phyloP scores from a whole-genome alignment of 352 stramenopile genomes.

The Phytophthora europaea region DNA sequence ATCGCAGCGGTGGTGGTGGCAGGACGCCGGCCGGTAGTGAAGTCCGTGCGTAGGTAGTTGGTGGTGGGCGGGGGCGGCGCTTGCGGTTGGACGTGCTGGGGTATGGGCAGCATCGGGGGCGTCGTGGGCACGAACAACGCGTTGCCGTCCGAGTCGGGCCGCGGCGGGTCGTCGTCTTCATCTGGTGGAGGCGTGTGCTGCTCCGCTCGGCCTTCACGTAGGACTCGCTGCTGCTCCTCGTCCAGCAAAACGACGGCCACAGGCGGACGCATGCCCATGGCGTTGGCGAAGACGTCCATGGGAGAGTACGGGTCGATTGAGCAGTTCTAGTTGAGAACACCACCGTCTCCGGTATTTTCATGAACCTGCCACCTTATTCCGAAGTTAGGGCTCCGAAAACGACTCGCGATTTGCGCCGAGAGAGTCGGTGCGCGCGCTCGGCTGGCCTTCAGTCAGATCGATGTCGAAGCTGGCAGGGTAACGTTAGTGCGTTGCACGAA shows the following conservation, averaged over 20 bases:
- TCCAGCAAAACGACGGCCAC: constrained; percentile 57
- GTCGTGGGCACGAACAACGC: constrained; percentile 42
- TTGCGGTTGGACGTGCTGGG: constrained; percentile 22
- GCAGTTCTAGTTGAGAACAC: neutral
- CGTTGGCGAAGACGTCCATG: constrained; percentile 32
- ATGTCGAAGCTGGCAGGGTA: neutral
- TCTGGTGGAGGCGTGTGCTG: neutral
- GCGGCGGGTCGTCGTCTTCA: neutral
- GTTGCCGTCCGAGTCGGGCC: constrained; percentile 22
- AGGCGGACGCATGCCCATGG: constrained; percentile 11
- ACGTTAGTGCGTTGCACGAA: neutral
- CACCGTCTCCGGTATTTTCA: neutral
- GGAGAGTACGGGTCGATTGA: neutral
- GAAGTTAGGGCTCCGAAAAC: neutral
- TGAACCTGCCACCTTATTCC: too few species aligned
- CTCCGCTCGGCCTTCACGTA: constrained; percentile 30
- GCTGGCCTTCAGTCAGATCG: too few species aligned
- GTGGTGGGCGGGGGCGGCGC: constrained; percentile 38
- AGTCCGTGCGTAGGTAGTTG: constrained; percentile 53
- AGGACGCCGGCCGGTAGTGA: constrained; percentile 34
- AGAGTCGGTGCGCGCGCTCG: too few species aligned
- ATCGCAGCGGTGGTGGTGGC: constrained; percentile 10
- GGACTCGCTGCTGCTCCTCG: constrained; percentile 62
- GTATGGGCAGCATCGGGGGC: constrained; percentile 35
- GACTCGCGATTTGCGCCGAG: neutral